Evolutionary conservation across 106 monocot genomes (phyloP).

Genomic region (Allium sativum): DNA sequence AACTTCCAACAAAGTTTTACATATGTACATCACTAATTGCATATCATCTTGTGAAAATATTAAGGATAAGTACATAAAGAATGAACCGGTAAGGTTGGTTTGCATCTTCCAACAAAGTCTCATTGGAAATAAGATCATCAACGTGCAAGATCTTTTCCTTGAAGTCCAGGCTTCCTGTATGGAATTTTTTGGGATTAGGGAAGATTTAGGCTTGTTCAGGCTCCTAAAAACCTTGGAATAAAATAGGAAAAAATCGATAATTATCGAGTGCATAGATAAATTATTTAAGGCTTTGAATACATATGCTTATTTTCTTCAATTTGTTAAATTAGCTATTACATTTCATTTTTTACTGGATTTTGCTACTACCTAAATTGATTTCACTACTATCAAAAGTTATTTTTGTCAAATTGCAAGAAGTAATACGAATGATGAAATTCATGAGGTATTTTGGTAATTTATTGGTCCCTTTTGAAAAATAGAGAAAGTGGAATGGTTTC

Average conservation of each 20-base stretch:
- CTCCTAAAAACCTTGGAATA: constrained; percentile 73
- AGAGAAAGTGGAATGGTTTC: too few relatives aligned
- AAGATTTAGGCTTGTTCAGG: constrained; percentile 86
- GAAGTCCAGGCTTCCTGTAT: constrained; percentile 98
- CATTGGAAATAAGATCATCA: constrained; percentile 89
- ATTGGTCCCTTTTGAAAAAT: too few relatives aligned
- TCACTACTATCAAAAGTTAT: too few relatives aligned
- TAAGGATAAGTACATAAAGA: constrained; percentile 98
- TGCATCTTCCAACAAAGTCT: constrained; percentile 96
- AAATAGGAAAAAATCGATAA: not conserved
- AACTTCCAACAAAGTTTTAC: constrained; percentile 78
- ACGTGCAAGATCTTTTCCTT: constrained; percentile 89
- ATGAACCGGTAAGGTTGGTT: constrained; percentile 81
- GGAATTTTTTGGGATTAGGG: constrained; percentile 88
- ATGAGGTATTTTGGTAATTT: too few relatives aligned
- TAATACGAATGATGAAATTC: too few relatives aligned
- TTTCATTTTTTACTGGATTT: too few relatives aligned
- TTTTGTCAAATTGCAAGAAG: too few relatives aligned
- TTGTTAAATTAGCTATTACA: too few relatives aligned
- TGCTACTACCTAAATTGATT: too few relatives aligned
- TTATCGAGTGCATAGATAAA: too few relatives aligned
- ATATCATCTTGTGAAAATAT: constrained; percentile 67
- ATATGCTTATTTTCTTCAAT: too few relatives aligned
- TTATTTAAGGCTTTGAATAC: too few relatives aligned
- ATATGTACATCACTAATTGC: constrained; percentile 91